Evolutionary conservation across 176 grass and related monocot species (phyloP).

Genomic region (Hordeum marinum): DNA sequence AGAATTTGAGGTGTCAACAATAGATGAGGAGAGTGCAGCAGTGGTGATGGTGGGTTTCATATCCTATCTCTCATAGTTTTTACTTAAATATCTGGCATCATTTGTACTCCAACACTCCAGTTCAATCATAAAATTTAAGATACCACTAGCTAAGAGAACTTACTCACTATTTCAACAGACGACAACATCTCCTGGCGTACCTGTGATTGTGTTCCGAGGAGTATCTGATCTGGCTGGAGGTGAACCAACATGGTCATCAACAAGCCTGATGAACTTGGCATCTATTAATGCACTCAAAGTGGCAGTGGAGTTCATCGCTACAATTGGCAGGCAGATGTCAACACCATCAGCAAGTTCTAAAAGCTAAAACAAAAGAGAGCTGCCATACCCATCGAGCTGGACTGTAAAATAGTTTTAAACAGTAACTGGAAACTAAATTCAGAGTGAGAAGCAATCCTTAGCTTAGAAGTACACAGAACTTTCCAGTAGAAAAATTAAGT

Average conservation of each 20-base stretch:
- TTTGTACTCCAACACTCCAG: neutral
- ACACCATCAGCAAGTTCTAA: neutral
- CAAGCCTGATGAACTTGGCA: slow-evolving; percentile 66
- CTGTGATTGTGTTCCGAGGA: slow-evolving; percentile 79
- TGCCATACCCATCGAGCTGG: neutral
- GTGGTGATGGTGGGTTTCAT: slow-evolving; percentile 68
- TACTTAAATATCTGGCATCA: neutral
- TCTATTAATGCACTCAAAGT: slow-evolving; percentile 82
- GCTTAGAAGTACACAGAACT: neutral
- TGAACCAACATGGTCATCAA: slow-evolving; percentile 63
- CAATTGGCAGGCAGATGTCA: slow-evolving; percentile 43
- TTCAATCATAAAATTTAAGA: neutral
- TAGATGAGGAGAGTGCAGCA: slow-evolving; percentile 81
- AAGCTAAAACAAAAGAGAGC: slow-evolving; percentile 11
- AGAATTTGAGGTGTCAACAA: slow-evolving; percentile 66
- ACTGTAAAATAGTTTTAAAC: neutral
- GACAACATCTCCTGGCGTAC: slow-evolving; percentile 52
- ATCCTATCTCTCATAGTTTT: neutral
- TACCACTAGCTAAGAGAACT: neutral
- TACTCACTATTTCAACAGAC: slow-evolving; percentile 35
- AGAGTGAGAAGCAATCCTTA: neutral
- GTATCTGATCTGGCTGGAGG: slow-evolving; percentile 86
- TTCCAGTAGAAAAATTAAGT: neutral
- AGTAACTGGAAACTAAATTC: neutral
- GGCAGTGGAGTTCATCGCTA: slow-evolving; percentile 60